Evolutionary conservation across 768 basidiomycete genomes (phyloP), one percentile per base, ranked within the genome.

Genomic region (Mycena capillaripes): DNA sequence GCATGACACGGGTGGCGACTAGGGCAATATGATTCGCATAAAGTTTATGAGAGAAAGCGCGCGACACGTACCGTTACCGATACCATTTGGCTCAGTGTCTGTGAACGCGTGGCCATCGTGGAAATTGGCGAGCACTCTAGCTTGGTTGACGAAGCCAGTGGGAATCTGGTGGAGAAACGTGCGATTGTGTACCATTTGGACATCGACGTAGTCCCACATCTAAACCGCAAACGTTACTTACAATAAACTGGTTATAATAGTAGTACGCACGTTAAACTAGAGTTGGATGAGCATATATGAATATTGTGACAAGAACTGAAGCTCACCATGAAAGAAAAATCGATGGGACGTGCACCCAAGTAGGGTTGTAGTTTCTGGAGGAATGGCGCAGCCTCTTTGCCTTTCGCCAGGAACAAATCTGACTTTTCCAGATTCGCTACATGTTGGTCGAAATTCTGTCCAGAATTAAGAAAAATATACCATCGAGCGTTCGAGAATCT

Each of bases 181-280:
- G 40, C 81, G 79, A 63, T 90, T 89, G 79, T 90, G 89, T 56
- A 88, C 87, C 66, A 70, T 80, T 64, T 88, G 82, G 58, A 90
- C 87, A 75, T 89, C 90, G 79, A 89, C 86, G 69, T 84, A 89
- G 71, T 89, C 87, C 73, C 78, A 89, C 58, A 88, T 82, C 87
- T 87, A 68, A 53, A 23, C 16, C 25, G 23, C 23, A 25, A 30
- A n/a, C 12, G 10, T 58, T 25, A 38, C 4, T 38, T 36, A 32
- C 12, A 14, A 38, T 23, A 58, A 30, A 25, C 23, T 21, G n/a
- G n/a, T n/a, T 25, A n/a, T 36, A 16, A 30, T 8, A 57, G 6
- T 34, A 21, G 59, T 3, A 74, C 84, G 29, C 78, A 88, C 87
- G 72, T 88, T 88, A 84, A 85, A 88, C 87, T 88, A 29, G 11